phyloP scores from a whole-genome alignment of 1,284 basidiomycete species.

The Fomitiporia mediterranea region DNA sequence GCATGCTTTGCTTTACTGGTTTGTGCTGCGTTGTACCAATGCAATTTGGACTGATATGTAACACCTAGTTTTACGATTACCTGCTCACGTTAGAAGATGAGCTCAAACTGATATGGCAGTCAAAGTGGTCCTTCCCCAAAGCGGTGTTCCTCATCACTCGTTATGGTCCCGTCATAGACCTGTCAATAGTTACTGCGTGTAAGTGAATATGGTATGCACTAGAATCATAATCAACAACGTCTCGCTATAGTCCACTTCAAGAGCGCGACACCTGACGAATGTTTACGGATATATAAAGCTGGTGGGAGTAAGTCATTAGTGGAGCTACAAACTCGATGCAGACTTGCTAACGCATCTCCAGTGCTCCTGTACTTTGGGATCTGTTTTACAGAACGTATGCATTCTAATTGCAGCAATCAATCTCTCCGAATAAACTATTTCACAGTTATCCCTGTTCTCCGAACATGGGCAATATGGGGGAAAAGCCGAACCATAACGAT shows the following conservation, averaged over 20 bases:
- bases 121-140: background rate
- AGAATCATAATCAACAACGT: background rate
- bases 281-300: background rate
- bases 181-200: background rate
- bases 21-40: background rate
- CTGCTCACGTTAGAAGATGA: conserved; percentile 8
- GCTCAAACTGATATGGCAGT: conserved; percentile 4
- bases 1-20: conserved; percentile 1
- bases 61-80: conserved; percentile 9
- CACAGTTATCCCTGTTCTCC: background rate
- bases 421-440: background rate
- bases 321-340: too few species aligned
- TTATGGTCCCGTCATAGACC: conserved; percentile 12
- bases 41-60: background rate
- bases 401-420: background rate
- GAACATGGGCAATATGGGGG: conserved; percentile 11
- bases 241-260: background rate
- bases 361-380: conserved; percentile 10
- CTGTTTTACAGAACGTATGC: conserved; percentile 2
- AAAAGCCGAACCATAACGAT: background rate
- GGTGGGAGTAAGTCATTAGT: background rate
- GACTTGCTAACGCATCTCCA: background rate
- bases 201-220: too few species aligned
- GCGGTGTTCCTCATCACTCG: conserved; percentile 10
- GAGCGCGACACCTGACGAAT: background rate